A percentile compares a stretch with the other conserved stretches of the same genome.
phyloP scores from a whole-genome alignment of 2,329 filamentous ascomycete species.

The Penicillium palitans region DNA sequence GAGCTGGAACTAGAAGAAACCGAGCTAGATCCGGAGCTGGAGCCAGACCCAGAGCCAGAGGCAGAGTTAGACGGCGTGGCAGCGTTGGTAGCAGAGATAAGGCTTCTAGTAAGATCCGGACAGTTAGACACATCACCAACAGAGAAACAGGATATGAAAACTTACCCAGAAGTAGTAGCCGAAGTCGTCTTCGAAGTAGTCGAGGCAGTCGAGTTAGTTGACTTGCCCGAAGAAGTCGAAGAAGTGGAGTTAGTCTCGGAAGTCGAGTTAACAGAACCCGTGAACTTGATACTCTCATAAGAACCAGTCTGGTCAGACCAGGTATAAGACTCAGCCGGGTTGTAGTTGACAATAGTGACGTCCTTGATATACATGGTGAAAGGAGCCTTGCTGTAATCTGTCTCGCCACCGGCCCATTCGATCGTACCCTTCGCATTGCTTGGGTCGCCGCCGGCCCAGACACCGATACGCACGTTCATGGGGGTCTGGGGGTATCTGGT shows the following conservation, averaged over 20 bases:
- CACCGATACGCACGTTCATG: background rate
- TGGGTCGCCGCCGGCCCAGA: background rate
- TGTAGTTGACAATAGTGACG: background rate
- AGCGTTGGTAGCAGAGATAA: background rate
- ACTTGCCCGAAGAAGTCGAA: background rate
- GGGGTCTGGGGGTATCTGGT: background rate
- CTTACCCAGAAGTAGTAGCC: background rate
- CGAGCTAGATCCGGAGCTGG: background rate
- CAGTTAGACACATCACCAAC: background rate
- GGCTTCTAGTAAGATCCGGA: background rate
- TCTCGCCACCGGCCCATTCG: background rate
- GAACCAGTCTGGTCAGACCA: background rate
- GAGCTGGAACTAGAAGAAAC: background rate
- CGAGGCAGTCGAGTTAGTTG: background rate
- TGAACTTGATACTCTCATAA: background rate
- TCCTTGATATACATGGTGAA: background rate
- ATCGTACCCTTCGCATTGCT: background rate
- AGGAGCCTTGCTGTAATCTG: background rate
- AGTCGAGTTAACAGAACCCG: background rate
- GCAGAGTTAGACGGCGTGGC: background rate
- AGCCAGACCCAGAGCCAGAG: background rate
- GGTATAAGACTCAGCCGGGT: background rate
- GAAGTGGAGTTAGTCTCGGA: background rate
- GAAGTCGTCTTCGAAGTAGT: background rate
- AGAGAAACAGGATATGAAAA: background rate